Evolutionary conservation across 1,139 yeast species (phyloP), one percentile per base, ranked within the genome.

Genomic region (Arxiozyma heterogenica): DNA sequence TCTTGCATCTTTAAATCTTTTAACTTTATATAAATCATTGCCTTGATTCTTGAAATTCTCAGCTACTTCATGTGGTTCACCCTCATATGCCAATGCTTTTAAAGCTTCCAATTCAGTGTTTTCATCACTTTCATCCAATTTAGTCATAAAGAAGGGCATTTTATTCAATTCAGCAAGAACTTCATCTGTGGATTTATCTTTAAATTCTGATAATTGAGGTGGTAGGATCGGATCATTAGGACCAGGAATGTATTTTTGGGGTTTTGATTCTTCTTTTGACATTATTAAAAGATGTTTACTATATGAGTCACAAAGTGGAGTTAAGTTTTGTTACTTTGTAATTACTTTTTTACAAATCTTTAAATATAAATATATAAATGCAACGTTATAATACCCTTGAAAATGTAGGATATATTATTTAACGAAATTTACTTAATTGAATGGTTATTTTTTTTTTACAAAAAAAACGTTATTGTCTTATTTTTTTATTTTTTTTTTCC

Each of bases 141-240:
- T 79, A 9, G 93, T 90, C 98, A 93, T 94, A 75, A 93, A 94
- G 63, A 93, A 86, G 18, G 98, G 99, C 67, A 90, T 74, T 62
- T 87, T 77, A 67, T 89, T 90, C 64, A 93, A 74, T 62, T 90
- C 96, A 30, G 75, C 75, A 73, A 88, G 77, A 25, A 90, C 84
- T 57, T 90, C 93, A 55, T 86, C 95, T 0, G 86, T 77, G 3
- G 88, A 70, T 64, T 84, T 85, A 54, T 80, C 75, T 15, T 87
- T 78, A 52, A 80, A 73, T 57, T 84, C 85, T 0, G 85, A 76
- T 23, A 89, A 75, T 67, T 88, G 95, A 0, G 96, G 96, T 0
- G 96, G 96, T 51, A 89, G 72, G 6, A 71, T 82, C 1, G 96
- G 95, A 60, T 85, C 91, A 9, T 90, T 93, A 0, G 86, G 82